Base-by-base conservation (phyloP, 2,329 filamentous ascomycete genomes). In the Nemania abortiva region DNA sequence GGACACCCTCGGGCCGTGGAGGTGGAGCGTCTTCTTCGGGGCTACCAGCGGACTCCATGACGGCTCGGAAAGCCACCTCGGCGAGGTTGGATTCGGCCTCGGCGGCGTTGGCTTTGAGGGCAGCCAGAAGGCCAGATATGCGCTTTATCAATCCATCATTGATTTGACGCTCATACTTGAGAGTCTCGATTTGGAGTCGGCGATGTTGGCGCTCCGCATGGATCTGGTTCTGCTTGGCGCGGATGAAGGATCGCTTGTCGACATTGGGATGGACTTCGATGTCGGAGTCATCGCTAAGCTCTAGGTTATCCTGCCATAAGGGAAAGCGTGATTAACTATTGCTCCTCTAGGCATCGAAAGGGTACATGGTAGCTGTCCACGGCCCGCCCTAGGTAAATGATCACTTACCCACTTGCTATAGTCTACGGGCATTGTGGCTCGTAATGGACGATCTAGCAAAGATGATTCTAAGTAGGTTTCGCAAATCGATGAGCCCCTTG, bases 201-300 rank as follows among this genome's bases (percentile, higher is more conserved):
- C 96, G 91, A 77, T 97, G 92, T 74, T 90, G 86, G 64, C 96
- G 91, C 80, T 98, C 92, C 78, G 95, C 90, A 81, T 99, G 96
- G 76, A 99, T 99, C 83, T 99, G 95, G 76, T 91, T 92, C 84
- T 98, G 96, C 84, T 99, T 99, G 73, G 96, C 97, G 73, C 95
- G 93, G 81, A 99, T 99, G 82, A 99, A 99, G 70, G 95, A 98
- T 60, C 92, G 90, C 82, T 99, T 99, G 84, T 99, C 96, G 80
- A 99, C 96, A 80, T 99, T 99, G 69, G 96, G 96, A 82, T 99
- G 96, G 60, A 98, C 96, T 84, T 99, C 96, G 76, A 99, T 91
- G 78, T 99, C 96, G 60, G 94, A 98, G 83, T 99, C 96, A 82
- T 99, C 96, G 78, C 94, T 97, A 79, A 99, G 90, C 89, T 99